Base-by-base conservation (phyloP, 441 rosid genomes). In the Rhodomyrtus psidioides region DNA sequence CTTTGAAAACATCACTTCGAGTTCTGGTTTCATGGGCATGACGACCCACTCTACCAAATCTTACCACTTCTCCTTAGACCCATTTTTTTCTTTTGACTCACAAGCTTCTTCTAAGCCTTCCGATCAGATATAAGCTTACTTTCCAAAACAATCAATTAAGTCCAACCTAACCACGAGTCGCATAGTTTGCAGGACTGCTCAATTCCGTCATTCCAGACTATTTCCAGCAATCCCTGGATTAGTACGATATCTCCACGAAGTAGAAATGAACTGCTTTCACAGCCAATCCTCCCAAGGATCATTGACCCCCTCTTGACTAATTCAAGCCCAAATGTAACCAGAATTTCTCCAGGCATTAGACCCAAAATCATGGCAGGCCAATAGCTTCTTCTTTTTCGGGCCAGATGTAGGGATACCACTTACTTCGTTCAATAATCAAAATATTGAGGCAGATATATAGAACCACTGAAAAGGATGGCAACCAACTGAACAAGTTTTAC, bases 361-460 rank as follows among this genome's bases (percentile, higher is more conserved):
- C 49, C 79, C 5, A 12, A 70, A 70, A 70, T 9, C 79, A 39
- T 3, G 2, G 16, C n/a, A 6, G n/a, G 16, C 49, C 23, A 34
- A 23, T 51, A 70, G 26, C 79, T 39, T 3, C 49, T 34, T 70
- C 39, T 70, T n/a, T 70, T 34, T 34, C 0, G 26, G 5, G n/a
- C 79, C 79, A 39, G n/a, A 19, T 49, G n/a, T 12, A 0, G 79
- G n/a, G 15, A 10, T 39, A 21, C n/a, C n/a, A 1, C 79, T 21
- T 70, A 7, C 26, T 23, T 12, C 39, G 79, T 70, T 10, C 79
- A 6, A 70, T 39, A 70, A 39, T 70, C n/a, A 10, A 70, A 34
- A 39, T 21, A 19, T 1, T 0, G 23, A 2, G 0, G 49, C 79
- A 21, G 12, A 21, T 2, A 21, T 12, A 21, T 5, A 19, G 2